phyloP scores from a whole-genome alignment of 352 stramenopile genomes.

The Elongisporangium undulatum region DNA sequence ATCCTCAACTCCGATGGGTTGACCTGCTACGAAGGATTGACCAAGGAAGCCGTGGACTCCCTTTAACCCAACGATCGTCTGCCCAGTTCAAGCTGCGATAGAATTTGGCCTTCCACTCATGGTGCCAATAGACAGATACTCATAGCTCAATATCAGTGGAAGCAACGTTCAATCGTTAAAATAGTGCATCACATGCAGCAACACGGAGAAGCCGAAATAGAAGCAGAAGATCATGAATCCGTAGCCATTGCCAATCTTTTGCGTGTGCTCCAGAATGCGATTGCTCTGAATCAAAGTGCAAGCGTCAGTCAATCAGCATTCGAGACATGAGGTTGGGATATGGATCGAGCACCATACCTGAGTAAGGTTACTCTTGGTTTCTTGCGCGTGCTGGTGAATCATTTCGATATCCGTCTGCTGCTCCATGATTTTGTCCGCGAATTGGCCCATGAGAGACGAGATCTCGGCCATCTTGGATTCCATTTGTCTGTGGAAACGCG shows the following conservation, averaged over 20 bases:
- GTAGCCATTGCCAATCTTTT: conserved; percentile 70
- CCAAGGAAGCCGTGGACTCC: conserved; percentile 74
- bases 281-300: conserved; percentile 40
- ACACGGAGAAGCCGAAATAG: conserved; percentile 62
- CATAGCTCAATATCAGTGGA: background rate
- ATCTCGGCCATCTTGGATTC: conserved; percentile 85
- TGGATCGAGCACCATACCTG: conserved; percentile 27
- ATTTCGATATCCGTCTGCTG: conserved; percentile 76
- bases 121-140: background rate
- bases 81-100: background rate
- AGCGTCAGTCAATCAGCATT: background rate
- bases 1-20: conserved; percentile 92
- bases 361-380: conserved; percentile 69
- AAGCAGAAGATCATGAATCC: conserved; percentile 88
- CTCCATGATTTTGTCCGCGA: conserved; percentile 81
- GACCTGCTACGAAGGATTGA: conserved; percentile 94
- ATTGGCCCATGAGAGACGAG: conserved; percentile 81
- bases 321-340: background rate
- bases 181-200: conserved; percentile 79
- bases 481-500: conserved; percentile 46
- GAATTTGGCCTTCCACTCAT: background rate
- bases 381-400: conserved; percentile 66
- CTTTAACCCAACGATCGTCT: conserved; percentile 24
- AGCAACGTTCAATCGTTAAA: conserved; percentile 52
- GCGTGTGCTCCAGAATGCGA: conserved; percentile 66